phyloP scores from a whole-genome alignment of 352 stramenopile genomes.

The Aphanomyces euteiches region DNA sequence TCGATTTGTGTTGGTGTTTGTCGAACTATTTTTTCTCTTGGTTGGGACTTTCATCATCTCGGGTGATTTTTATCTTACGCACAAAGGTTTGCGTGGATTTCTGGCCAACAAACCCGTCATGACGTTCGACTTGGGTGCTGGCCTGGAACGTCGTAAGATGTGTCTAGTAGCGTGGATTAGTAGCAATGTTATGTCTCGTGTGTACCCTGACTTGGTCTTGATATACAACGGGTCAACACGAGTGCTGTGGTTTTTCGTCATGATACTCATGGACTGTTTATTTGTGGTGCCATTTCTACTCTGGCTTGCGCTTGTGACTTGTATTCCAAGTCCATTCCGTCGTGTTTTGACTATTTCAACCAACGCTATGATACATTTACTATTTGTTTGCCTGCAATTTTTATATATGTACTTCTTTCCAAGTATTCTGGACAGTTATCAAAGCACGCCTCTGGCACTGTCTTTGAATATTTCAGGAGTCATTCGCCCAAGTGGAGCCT shows the following conservation, averaged over 20 bases:
- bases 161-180: too few relatives aligned
- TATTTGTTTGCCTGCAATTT: not conserved
- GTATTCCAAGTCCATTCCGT: not conserved
- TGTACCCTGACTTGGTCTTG: not conserved
- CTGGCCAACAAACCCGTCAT: not conserved
- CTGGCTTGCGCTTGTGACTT: not conserved
- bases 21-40: not conserved
- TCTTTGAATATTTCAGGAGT: constrained; percentile 1
- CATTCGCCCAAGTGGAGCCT: not conserved
- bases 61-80: not conserved
- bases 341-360: not conserved
- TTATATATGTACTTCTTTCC: not conserved
- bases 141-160: not conserved
- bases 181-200: not conserved
- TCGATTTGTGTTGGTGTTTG: not conserved
- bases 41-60: not conserved
- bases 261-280: not conserved
- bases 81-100: not conserved
- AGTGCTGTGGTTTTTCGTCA: not conserved
- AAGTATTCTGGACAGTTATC: not conserved
- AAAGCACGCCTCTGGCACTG: not conserved
- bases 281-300: not conserved
- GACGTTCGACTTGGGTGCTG: not conserved
- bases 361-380: not conserved
- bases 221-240: not conserved